These are phyloP conservation scores for Linnemannia schmuckeri DNA, from an alignment of 192 early-diverging fungal genomes.

Conservation along the genomic window DNA sequence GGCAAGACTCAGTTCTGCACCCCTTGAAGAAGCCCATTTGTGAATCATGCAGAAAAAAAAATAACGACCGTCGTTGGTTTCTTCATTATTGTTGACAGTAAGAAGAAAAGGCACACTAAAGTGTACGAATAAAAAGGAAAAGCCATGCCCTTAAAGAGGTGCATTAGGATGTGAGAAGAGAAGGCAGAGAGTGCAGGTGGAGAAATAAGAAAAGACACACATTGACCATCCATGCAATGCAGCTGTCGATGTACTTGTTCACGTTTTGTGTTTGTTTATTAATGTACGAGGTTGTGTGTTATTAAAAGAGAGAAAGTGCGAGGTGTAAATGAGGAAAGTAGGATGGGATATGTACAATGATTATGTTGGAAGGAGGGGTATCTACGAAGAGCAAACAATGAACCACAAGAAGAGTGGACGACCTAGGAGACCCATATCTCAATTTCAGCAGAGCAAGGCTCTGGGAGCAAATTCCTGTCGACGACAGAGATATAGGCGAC, in stretches of 20 bases:
- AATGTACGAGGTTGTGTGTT: background rate
- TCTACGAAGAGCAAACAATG: background rate
- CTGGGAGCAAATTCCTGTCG: constrained; percentile 24
- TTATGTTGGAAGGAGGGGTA: background rate
- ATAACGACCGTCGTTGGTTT: background rate
- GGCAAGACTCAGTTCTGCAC: background rate
- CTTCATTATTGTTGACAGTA: background rate
- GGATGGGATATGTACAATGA: background rate
- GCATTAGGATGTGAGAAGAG: background rate
- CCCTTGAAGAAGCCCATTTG: background rate
- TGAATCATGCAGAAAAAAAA: background rate
- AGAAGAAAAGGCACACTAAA: background rate
- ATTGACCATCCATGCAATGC: background rate
- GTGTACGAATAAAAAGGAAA: background rate
- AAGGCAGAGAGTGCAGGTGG: background rate
- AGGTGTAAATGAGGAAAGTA: background rate
- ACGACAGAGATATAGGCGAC: constrained; percentile 17
- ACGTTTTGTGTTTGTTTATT: background rate
- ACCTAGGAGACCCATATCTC: constrained; percentile 47
- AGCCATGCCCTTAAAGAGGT: background rate
- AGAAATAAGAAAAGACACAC: background rate
- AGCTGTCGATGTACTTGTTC: background rate
- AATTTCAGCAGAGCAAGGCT: constrained; percentile 47
- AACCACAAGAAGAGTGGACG: background rate
- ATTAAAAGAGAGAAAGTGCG: background rate